Evolutionary conservation across 352 stramenopile genomes (phyloP).

Genomic region (Globisporangium radiosum): DNA sequence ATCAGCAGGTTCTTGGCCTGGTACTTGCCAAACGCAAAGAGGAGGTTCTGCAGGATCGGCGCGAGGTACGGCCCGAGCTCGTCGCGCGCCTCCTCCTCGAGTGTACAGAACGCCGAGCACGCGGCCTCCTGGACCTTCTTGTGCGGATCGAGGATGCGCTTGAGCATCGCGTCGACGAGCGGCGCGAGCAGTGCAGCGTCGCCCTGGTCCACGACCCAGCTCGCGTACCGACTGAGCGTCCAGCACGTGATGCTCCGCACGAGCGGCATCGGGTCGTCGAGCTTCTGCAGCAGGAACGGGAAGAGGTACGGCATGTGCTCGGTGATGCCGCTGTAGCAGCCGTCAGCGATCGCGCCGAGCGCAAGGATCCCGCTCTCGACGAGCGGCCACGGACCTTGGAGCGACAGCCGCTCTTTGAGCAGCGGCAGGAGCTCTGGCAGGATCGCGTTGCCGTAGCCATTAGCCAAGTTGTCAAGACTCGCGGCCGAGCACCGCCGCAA

Average conservation of each 20-base stretch:
- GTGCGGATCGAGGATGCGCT: conserved; percentile 87
- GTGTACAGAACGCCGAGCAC: conserved; percentile 92
- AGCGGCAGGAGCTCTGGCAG: conserved; percentile 89
- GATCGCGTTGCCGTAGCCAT: conserved; percentile 91
- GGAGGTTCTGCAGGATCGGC: conserved; percentile 89
- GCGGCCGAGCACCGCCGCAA: conserved; percentile 92
- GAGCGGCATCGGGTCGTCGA: conserved; percentile 84
- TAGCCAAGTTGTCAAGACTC: conserved; percentile 92
- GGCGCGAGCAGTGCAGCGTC: conserved; percentile 80
- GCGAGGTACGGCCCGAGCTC: conserved; percentile 91
- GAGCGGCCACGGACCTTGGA: conserved; percentile 89
- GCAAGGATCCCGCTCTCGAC: conserved; percentile 94
- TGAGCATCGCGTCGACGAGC: conserved; percentile 84
- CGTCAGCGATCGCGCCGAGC: conserved; percentile 93
- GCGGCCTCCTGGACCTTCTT: conserved; percentile 94
- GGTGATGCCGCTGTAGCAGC: conserved; percentile 91
- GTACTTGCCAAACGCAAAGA: conserved; percentile 91
- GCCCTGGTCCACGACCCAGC: conserved; percentile 90
- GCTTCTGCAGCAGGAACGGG: conserved; percentile 92
- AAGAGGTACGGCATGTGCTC: conserved; percentile 90
- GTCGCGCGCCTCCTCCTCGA: conserved; percentile 92
- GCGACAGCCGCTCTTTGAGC: conserved; percentile 86
- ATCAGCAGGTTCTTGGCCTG: conserved; percentile 93
- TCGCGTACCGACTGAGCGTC: conserved; percentile 90
- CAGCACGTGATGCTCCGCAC: conserved; percentile 93